Evolutionary conservation across 768 basidiomycete species (phyloP), one percentile per base, ranked within the genome.

Genomic region (Lentinula detonsa): DNA sequence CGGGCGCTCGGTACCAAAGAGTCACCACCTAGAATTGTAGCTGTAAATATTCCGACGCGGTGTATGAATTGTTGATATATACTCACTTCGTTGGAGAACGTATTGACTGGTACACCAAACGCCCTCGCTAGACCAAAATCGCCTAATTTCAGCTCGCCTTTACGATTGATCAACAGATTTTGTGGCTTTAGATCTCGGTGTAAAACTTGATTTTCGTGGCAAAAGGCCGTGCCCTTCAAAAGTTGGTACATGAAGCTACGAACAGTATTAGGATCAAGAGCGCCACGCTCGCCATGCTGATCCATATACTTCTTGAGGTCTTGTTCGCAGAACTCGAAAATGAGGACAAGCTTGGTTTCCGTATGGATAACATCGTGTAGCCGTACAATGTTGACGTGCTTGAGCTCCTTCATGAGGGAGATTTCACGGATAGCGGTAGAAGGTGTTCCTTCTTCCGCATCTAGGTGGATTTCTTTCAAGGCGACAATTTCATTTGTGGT

Each of bases 291-390:
- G 59, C 97, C 97, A 67, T 97, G 89, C 39, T 92, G 89, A 73
- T 99, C 97, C 97, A 99, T 99, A 74, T 98, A 98, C 71, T 94
- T 95, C 75, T 99, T 99, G 50, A 99, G 81, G 76, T 99, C 97
- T 74, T 95, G 93, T 68, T 99, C 97, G 74, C 95, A 97, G 72
- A 85, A 98, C 75, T 99, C 97, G 74, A 98, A 99, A 66, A 99
- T 95, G 61, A 99, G 90, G 64, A 98, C 91, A 53, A 99, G 88
- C 67, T 98, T 98, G 7, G 93, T 91, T 75, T 99, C 97, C 16
- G 95, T 98, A 74, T 99, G 97, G 65, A 98, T 98, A 53, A 99
- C 97, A 73, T 98, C 97, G 78, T 98, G 90, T 18, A 99, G 85
- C 68, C 97, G 87, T 70, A 99, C 93, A 71, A 99, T 96, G 77